Conservation (phyloP, 495 filamentous ascomycete genomes). For the Penicillium antarcticum region DNA sequence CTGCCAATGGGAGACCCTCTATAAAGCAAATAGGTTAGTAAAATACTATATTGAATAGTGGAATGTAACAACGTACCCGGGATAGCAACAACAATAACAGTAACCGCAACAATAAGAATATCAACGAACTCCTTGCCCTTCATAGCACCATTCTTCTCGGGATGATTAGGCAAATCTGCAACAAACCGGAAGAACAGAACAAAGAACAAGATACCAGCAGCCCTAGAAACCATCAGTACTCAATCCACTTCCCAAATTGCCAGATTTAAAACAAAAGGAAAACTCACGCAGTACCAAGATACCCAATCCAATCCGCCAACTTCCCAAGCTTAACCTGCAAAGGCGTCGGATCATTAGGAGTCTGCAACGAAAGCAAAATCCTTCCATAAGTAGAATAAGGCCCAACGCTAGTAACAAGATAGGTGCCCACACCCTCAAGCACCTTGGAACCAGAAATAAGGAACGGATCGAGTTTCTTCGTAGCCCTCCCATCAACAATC, state of each 20-base stretch:
- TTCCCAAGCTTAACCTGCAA: conserved; percentile 61
- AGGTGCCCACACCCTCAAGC: conserved; percentile 62
- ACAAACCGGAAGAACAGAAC: conserved; percentile 60
- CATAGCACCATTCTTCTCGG: conserved; percentile 38
- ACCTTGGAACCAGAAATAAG: conserved; percentile 64
- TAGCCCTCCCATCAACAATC: conserved; percentile 51
- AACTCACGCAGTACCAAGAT: conserved; percentile 43
- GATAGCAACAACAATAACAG: conserved; percentile 69
- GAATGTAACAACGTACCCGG: conserved; percentile 36
- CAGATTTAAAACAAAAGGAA: not conserved
- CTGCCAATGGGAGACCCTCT: conserved; percentile 65
- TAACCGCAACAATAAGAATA: conserved; percentile 68
- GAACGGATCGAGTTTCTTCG: conserved; percentile 61
- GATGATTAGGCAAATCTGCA: conserved; percentile 48
- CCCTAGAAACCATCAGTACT: conserved; percentile 36
- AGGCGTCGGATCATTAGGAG: conserved; percentile 59
- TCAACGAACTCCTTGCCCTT: conserved; percentile 63
- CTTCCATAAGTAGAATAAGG: conserved; percentile 63
- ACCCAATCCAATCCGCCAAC: conserved; percentile 64
- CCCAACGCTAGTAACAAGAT: conserved; percentile 62
- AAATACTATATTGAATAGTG: not conserved
- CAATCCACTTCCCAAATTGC: not conserved
- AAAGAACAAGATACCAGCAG: conserved; percentile 62
- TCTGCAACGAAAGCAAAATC: conserved; percentile 60
- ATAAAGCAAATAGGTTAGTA: conserved; percentile 8